These are phyloP conservation scores for Vigna nakashimae DNA, from an alignment of 306 rosid genomes.

Conservation along the genomic window DNA sequence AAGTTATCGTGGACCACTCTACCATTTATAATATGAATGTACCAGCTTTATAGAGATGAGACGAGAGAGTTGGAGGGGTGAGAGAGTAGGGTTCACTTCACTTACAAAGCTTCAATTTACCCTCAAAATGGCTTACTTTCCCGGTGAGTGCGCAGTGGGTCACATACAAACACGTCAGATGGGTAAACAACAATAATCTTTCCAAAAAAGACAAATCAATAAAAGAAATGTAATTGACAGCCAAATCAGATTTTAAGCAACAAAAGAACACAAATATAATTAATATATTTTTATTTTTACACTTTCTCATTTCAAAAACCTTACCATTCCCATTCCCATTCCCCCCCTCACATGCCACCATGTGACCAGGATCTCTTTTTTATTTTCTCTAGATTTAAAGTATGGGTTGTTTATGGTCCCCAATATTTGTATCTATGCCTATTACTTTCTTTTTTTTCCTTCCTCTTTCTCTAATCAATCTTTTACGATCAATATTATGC, in stretches of 20 bases:
- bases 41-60: slow-evolving; percentile 71
- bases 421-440: slow-evolving; percentile 55
- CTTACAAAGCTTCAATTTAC: slow-evolving; percentile 49
- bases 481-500: not conserved
- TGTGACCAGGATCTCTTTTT: slow-evolving; percentile 75
- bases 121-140: slow-evolving; percentile 66
- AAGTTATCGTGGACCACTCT: slow-evolving; percentile 76
- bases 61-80: not conserved
- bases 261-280: not conserved
- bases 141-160: slow-evolving; percentile 86
- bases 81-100: slow-evolving; percentile 51
- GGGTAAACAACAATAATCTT: slow-evolving; percentile 51
- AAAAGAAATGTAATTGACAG: slow-evolving; percentile 24
- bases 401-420: slow-evolving; percentile 98
- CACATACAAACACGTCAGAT: slow-evolving; percentile 61
- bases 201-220: slow-evolving; percentile 45
- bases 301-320: no score
- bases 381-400: slow-evolving; percentile 71
- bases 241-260: slow-evolving; percentile 28
- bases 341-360: slow-evolving; percentile 87
- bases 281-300: no score
- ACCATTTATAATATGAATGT: slow-evolving; percentile 65
- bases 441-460: slow-evolving; percentile 37
- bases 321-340: slow-evolving; percentile 42
- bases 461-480: slow-evolving; percentile 48